Percentiles rank a stretch among this genome's conserved stretches.
These are phyloP conservation scores for Purshia tridentata DNA, from an alignment of 306 rosid species.

Conservation along the genomic window DNA sequence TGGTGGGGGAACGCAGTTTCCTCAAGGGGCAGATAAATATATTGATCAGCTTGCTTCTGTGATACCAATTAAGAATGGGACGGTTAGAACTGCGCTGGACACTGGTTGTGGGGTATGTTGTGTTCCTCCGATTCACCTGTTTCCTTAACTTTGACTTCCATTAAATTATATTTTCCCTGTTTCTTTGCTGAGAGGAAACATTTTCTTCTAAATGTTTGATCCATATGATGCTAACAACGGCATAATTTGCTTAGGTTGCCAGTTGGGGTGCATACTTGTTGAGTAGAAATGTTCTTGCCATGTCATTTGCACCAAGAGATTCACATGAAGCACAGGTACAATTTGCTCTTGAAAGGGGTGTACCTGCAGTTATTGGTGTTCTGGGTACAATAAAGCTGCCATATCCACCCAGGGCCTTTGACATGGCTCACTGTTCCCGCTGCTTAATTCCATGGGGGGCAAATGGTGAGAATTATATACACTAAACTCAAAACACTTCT, in stretches of 20 bases:
- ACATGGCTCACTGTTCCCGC: slow-evolving; percentile 99
- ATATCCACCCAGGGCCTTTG: slow-evolving; percentile 91
- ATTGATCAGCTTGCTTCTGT: slow-evolving; percentile 90
- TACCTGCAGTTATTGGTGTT: slow-evolving; percentile 93
- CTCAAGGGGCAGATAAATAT: slow-evolving; percentile 94
- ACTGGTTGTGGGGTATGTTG: slow-evolving; percentile 98
- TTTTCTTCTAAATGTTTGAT: slow-evolving; percentile 8
- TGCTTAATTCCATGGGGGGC: slow-evolving; percentile 94
- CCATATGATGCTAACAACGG: slow-evolving; percentile 14
- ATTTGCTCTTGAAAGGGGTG: slow-evolving; percentile 97
- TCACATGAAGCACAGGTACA: slow-evolving; percentile 98
- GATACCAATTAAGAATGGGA: slow-evolving; percentile 86
- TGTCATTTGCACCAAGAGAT: slow-evolving; percentile 98
- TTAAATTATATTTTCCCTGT: not conserved
- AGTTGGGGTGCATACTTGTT: slow-evolving; percentile 98
- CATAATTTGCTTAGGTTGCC: slow-evolving; percentile 62
- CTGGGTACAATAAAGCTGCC: slow-evolving; percentile 83
- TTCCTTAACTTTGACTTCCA: slow-evolving; percentile 5
- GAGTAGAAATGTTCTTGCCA: slow-evolving; percentile 83
- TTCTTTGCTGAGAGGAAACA: not conserved
- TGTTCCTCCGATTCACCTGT: slow-evolving; percentile 6
- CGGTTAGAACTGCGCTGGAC: slow-evolving; percentile 89
- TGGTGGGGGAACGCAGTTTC: slow-evolving; percentile 97
- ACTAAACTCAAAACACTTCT: not conserved
- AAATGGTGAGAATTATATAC: slow-evolving; percentile 59